Evolutionary conservation across 257 asterid genomes (phyloP).

Genomic region (Forsythia viridissima): DNA sequence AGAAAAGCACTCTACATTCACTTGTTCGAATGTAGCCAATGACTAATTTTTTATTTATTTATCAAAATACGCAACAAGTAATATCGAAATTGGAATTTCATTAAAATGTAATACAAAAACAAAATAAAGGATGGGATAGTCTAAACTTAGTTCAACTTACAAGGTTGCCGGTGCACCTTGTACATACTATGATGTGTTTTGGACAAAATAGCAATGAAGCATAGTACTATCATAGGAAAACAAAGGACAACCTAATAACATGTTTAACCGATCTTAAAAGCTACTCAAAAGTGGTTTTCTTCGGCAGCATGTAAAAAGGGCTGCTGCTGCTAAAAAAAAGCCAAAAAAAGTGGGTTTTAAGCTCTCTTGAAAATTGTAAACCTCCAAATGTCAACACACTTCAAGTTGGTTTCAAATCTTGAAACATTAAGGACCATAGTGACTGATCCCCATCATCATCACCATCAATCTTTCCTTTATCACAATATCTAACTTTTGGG

Average conservation of each 20-base stretch:
- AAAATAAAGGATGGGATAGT: background rate
- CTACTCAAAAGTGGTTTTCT: background rate
- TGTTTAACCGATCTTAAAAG: background rate
- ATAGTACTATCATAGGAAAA: background rate
- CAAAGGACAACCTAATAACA: background rate
- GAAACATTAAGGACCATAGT: slow-evolving; percentile 86
- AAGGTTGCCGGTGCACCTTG: background rate
- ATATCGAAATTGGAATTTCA: background rate
- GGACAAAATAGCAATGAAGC: background rate
- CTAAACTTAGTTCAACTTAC: background rate
- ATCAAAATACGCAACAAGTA: background rate
- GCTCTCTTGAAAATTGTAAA: background rate
- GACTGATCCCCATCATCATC: slow-evolving; percentile 50
- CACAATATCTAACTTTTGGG: slow-evolving; percentile 48
- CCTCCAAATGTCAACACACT: background rate
- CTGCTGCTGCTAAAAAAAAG: background rate
- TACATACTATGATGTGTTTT: background rate
- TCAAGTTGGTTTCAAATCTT: slow-evolving; percentile 83
- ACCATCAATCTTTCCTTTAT: slow-evolving; percentile 35
- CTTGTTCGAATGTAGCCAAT: background rate
- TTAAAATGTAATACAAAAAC: background rate
- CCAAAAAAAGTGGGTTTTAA: background rate
- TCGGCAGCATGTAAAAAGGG: background rate
- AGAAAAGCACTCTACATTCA: background rate
- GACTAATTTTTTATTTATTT: background rate